Percentiles rank a stretch among this genome's conserved stretches.
Conservation (phyloP, 306 rosid genomes). For the Begonia masoniana region DNA sequence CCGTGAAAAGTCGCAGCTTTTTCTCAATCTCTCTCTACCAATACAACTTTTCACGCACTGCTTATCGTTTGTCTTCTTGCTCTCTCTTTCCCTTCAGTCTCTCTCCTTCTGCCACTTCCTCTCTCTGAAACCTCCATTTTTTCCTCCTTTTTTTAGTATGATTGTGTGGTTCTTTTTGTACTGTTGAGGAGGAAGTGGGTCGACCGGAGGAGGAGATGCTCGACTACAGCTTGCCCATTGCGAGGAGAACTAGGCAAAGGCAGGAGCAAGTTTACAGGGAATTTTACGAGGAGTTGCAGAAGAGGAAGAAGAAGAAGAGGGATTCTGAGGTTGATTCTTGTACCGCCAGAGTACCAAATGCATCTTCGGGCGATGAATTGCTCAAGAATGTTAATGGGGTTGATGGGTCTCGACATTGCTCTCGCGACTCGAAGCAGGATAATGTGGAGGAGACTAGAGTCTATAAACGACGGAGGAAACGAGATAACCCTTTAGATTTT, state of each 20-base stretch:
- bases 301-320: conserved; percentile 10
- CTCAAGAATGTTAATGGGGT: not conserved
- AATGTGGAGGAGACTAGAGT: not conserved
- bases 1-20: too few species aligned
- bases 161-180: too few species aligned
- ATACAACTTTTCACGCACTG: too few species aligned
- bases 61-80: too few species aligned
- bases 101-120: too few species aligned
- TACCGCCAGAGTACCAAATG: not conserved
- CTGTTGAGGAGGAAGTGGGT: too few species aligned
- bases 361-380: not conserved
- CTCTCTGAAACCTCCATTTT: too few species aligned
- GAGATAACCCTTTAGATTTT: conserved; percentile 4
- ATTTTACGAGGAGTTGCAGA: conserved; percentile 3
- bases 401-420: not conserved
- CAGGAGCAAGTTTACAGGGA: not conserved
- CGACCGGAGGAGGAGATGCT: conserved; percentile 6
- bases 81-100: too few species aligned
- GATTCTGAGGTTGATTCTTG: not conserved
- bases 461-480: too few species aligned
- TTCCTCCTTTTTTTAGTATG: too few species aligned
- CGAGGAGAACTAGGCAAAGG: conserved; percentile 18
- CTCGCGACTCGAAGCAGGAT: not conserved
- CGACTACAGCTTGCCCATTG: conserved; percentile 4
- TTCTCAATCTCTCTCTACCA: too few species aligned